Base-by-base conservation (phyloP, 2,329 filamentous ascomycete species). In the Pseudogymnoascus sp. region DNA sequence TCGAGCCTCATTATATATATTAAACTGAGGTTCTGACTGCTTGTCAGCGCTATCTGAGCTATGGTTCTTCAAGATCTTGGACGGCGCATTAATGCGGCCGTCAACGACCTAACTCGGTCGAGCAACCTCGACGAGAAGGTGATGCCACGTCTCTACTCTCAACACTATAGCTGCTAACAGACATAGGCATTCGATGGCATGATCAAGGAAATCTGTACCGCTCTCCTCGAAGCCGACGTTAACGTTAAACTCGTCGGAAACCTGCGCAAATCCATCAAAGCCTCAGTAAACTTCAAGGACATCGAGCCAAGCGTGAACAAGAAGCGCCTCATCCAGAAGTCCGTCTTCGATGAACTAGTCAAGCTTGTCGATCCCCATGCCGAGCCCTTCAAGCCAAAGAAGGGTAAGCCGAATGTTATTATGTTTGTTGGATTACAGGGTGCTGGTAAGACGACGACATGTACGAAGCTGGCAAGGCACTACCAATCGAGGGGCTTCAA, bases 11-110 rank as follows among this genome's bases (percentile, higher is more conserved):
- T 31, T 7, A 15, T 31, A 50, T 50, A 50, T 5, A n/a, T 17
- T 10, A 50, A 50, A 50, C 24, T 47, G 13, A 50, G 41, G 41
- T 31, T 50, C 41, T 13, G 41, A 50, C 41, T 31, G 41, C 41
- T 11, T 50, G 24, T 50, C 41, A 50, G 41, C 41, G 24, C 41
- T 50, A 50, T 50, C 41, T 50, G 24, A 63, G 73, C 71, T 73
- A 99, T 99, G 94, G 94, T 99, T 83, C 89, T 99, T 73, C 92
- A 96, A 86, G 94, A 99, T 84, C 85, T 99, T 63, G 94, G 94
- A 70, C 92, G 93, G 81, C 94, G 94, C 79, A 97, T 99, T 76
- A 97, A 97, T 79, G 85, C 91, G 81, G 94, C 94, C 71, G 90
- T 99, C 78, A 89, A 87, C 66, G 93, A 97, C 78, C 83, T 97